Percentiles rank a stretch among this genome's conserved stretches.
These are phyloP conservation scores for Cercospora janseana DNA, from an alignment of 2,329 filamentous ascomycete species.

Conservation along the genomic window DNA sequence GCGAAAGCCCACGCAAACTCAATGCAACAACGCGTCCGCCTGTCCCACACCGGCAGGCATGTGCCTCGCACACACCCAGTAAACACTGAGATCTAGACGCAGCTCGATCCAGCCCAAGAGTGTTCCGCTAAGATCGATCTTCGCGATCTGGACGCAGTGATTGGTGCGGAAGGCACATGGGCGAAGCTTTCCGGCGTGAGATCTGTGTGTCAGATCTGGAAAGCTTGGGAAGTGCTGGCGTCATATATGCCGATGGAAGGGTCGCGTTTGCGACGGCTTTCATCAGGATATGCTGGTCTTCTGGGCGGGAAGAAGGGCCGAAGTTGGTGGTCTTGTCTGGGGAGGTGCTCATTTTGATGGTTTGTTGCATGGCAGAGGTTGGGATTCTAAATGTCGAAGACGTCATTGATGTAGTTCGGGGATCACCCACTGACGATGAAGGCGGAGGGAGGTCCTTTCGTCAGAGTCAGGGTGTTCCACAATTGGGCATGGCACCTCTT, in stretches of 20 bases:
- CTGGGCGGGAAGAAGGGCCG: too few relatives aligned
- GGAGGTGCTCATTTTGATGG: neutral
- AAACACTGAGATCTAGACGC: neutral
- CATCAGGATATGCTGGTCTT: too few relatives aligned
- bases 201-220: neutral
- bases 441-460: neutral
- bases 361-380: neutral
- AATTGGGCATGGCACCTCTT: too few relatives aligned
- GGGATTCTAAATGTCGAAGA: slow-evolving; percentile 5
- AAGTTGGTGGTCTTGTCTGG: neutral
- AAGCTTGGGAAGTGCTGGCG: neutral
- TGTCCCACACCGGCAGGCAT: too few relatives aligned
- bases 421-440: slow-evolving; percentile 1
- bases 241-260: too few relatives aligned
- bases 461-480: too few relatives aligned
- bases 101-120: slow-evolving; percentile 1
- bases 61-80: neutral
- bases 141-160: rapidly evolving
- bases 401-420: slow-evolving; percentile 11
- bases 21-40: too few relatives aligned
- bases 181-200: neutral
- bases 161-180: neutral
- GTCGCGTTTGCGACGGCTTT: too few relatives aligned
- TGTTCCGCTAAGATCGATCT: slow-evolving; percentile 3
- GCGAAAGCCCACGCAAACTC: too few relatives aligned